Evolutionary conservation across 495 filamentous ascomycete genomes (phyloP), one percentile per base, ranked within the genome.

Genomic region (Hyphodiscus hymeniophilus): DNA sequence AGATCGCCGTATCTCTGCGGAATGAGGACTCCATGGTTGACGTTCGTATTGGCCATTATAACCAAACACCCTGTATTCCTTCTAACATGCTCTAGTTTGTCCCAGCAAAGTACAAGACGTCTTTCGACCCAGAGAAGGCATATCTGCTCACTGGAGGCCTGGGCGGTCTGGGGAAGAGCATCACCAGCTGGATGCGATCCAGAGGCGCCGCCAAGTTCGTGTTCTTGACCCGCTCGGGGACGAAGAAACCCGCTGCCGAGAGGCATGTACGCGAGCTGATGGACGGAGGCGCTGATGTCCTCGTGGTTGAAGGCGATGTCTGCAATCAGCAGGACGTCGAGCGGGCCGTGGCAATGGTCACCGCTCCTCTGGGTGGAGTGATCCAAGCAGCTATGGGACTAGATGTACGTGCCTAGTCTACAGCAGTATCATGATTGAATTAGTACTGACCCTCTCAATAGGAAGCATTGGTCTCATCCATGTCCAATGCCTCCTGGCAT

Each of bases 201-300:
- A 17, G 38, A 40, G 80, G 80, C 3, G 82, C 80, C 6, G 62
- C 62, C 21, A 66, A 74, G 47, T 55, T 86, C n/a, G 65, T 80
- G 1, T 69, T 83, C 7, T 84, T n/a, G 77, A 74, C 2, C 68
- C 81, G 12, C 74, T 68, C 23, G 77, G 72, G 0, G 55, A 60
- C 12, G 56, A 56, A 38, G 26, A 16, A 24, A 13, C 10, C 11
- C 21, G 26, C 38, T 35, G 7, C 20, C n/a, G n/a, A 18, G 18
- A 3, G 7, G 1, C 36, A 48, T 11, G 22, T 47, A 10, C 26
- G 21, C 11, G 42, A 52, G 26, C 16, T 52, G 16, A 4, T 3
- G 17, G 8, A 7, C 11, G 20, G 7, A 18, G 16, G 16, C 7
- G 21, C 20, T 4, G 16, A 43, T 2, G 24, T 43, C 17, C 4